These are phyloP conservation scores for Metrosideros polymorpha DNA, from an alignment of 441 rosid species.

Conservation along the genomic window DNA sequence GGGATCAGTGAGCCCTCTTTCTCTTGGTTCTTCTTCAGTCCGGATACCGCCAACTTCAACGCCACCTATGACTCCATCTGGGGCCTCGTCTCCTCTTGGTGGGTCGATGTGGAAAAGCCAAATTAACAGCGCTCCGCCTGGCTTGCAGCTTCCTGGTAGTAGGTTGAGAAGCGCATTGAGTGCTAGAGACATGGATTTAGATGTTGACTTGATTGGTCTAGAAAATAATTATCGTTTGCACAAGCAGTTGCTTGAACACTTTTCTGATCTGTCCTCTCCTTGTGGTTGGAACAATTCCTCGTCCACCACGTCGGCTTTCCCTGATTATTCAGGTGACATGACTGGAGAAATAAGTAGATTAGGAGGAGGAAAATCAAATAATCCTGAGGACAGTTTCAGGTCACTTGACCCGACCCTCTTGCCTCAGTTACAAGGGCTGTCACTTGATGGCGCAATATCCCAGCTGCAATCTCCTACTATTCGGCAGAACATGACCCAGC, in stretches of 20 bases:
- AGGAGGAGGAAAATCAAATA: conserved; percentile 46
- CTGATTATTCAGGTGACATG: conserved; percentile 22
- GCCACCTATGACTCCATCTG: conserved; percentile 49
- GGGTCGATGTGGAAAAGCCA: conserved; percentile 54
- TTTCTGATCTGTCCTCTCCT: conserved; percentile 50
- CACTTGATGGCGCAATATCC: conserved; percentile 20
- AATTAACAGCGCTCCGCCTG: conserved; percentile 33
- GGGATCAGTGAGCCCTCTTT: conserved; percentile 50
- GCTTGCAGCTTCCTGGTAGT: conserved; percentile 74
- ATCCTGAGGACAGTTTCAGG: conserved; percentile 49
- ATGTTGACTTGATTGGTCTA: conserved; percentile 33
- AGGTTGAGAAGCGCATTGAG: conserved; percentile 47
- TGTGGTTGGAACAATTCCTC: conserved; percentile 45
- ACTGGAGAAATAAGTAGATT: conserved; percentile 39
- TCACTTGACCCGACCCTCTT: conserved; percentile 33
- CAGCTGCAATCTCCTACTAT: conserved; percentile 38
- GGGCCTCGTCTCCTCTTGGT: conserved; percentile 44
- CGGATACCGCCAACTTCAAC: conserved; percentile 39
- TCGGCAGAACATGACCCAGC: conserved; percentile 35
- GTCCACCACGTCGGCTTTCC: conserved; percentile 32
- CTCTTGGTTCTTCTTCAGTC: conserved; percentile 48
- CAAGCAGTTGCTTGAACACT: conserved; percentile 46
- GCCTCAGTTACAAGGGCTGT: conserved; percentile 35
- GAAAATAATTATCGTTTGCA: conserved; percentile 19
- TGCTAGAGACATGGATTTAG: conserved; percentile 58